Percentiles rank a stretch among this genome's conserved stretches.
phyloP scores from a whole-genome alignment of 2,329 filamentous ascomycete species.

The Xylaria sp. region DNA sequence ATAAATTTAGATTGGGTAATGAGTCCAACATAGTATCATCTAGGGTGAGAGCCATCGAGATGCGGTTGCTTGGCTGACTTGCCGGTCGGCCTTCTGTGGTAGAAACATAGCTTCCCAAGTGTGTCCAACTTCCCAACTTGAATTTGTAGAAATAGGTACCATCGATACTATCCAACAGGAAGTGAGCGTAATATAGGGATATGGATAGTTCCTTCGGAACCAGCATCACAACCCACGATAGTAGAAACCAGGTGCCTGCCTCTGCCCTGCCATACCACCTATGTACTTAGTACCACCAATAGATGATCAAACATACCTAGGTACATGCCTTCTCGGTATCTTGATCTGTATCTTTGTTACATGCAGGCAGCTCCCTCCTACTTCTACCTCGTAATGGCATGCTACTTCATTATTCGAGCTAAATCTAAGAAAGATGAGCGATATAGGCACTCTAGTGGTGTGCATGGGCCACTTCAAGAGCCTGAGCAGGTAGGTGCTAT shows the following conservation, averaged over 20 bases:
- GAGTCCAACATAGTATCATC: neutral
- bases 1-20: constrained; percentile 11
- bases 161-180: constrained; percentile 6
- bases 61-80: neutral
- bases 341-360: neutral
- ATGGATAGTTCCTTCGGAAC: constrained; percentile 9
- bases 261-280: neutral
- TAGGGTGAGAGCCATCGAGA: neutral
- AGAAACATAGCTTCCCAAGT: constrained; percentile 4
- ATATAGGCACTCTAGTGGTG: neutral
- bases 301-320: neutral
- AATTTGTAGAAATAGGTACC: neutral
- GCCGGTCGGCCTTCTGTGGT: neutral
- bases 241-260: neutral
- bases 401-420: neutral
- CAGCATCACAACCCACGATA: neutral
- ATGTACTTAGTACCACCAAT: neutral
- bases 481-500: no score
- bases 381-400: neutral
- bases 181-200: neutral
- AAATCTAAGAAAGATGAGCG: neutral
- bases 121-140: neutral
- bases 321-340: neutral
- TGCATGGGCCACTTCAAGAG: constrained; percentile 1
- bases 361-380: neutral